Evolutionary conservation across 108 stramenopile species (phyloP).

Genomic region (Cylindrotheca fusiformis): DNA sequence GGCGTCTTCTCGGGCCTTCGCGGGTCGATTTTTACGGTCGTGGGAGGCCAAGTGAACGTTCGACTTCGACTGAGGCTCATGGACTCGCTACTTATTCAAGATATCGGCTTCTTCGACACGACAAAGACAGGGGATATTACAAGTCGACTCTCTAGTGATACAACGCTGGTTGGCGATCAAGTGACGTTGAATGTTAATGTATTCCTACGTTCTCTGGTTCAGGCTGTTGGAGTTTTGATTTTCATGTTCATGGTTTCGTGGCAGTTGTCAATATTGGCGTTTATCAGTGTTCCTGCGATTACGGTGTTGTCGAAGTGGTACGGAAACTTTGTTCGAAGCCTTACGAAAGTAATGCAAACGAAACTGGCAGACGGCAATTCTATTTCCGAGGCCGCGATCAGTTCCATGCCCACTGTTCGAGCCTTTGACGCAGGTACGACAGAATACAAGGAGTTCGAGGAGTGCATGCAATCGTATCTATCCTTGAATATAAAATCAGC

Average conservation of each 20-base stretch:
- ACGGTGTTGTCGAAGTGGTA: constrained; percentile 74
- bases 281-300: constrained; percentile 76
- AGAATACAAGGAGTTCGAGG: constrained; percentile 59
- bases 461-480: constrained; percentile 52
- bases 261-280: constrained; percentile 76
- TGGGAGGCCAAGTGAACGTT: constrained; percentile 72
- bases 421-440: constrained; percentile 69
- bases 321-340: constrained; percentile 60
- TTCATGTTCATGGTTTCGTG: constrained; percentile 81
- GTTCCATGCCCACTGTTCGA: constrained; percentile 78
- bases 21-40: constrained; percentile 64
- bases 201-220: constrained; percentile 65
- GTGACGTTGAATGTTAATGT: constrained; percentile 85
- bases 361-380: constrained; percentile 77
- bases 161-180: constrained; percentile 83
- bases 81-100: constrained; percentile 65
- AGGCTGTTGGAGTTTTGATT: constrained; percentile 73
- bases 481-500: constrained; percentile 45
- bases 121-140: constrained; percentile 82
- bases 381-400: constrained; percentile 69
- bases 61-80: constrained; percentile 66
- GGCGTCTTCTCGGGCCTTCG: constrained; percentile 75
- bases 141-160: constrained; percentile 72
- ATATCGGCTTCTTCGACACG: constrained; percentile 83
- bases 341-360: constrained; percentile 82